Conservation (phyloP, 2,329 filamentous ascomycete species). For the Monosporascus sp. region DNA sequence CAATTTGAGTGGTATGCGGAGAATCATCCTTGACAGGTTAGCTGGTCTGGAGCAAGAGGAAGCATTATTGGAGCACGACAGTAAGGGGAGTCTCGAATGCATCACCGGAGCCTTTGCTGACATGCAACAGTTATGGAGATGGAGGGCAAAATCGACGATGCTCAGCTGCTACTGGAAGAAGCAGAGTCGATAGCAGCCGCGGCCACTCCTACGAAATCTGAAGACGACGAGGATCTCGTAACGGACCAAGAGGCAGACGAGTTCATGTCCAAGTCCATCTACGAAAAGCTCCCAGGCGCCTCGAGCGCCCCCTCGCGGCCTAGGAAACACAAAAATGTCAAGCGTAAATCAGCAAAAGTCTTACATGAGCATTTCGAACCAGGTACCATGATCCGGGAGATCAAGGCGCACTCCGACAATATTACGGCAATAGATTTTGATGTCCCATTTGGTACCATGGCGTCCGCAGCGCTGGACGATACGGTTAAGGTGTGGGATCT, state of each 20-base stretch:
- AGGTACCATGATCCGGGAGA: constrained; percentile 80
- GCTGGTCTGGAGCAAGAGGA: constrained; percentile 88
- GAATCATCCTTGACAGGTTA: constrained; percentile 82
- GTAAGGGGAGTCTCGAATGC: constrained; percentile 40
- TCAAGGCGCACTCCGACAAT: constrained; percentile 81
- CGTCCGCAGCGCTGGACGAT: constrained; percentile 88
- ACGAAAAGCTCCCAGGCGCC: constrained; percentile 73
- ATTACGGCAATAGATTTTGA: constrained; percentile 95
- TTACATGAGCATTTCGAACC: constrained; percentile 93
- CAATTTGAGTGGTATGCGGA: constrained; percentile 88
- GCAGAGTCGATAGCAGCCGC: constrained; percentile 50
- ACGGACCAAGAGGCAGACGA: constrained; percentile 47
- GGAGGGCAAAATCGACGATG: constrained; percentile 57
- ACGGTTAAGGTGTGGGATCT: constrained; percentile 95
- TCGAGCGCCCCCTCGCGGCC: constrained; percentile 44
- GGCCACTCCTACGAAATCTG: constrained; percentile 42
- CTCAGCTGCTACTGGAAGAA: constrained; percentile 54
- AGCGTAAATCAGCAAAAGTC: constrained; percentile 85
- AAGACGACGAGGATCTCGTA: constrained; percentile 45
- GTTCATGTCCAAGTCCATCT: constrained; percentile 98
- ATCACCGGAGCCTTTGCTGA: constrained; percentile 22
- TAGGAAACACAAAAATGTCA: constrained; percentile 51
- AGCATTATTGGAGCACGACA: constrained; percentile 80
- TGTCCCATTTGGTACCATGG: constrained; percentile 92
- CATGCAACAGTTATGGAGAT: constrained; percentile 51